Conservation (phyloP, 2,329 filamentous ascomycete species). For the Xylariaceae sp. region DNA sequence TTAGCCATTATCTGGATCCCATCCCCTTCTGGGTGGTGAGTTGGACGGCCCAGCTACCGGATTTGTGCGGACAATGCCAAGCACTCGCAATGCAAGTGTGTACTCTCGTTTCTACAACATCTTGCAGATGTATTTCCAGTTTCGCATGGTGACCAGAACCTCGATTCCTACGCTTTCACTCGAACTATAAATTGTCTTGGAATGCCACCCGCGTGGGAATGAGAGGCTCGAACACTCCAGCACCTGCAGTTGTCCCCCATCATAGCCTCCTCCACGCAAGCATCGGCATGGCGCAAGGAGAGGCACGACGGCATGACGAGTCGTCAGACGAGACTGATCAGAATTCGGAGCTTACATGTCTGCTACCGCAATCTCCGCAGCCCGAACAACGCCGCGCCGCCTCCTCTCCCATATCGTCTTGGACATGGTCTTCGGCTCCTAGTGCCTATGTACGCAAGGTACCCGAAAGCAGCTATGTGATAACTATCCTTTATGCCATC, state of each 20-base stretch:
- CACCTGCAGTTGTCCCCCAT: background rate
- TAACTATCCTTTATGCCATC: constrained; percentile 31
- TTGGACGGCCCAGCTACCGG: background rate
- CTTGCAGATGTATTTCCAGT: background rate
- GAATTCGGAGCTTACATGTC: constrained; percentile 5
- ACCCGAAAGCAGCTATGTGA: constrained; percentile 26
- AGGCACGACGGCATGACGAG: constrained; percentile 1
- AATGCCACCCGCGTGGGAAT: constrained; percentile 2
- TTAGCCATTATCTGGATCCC: no score
- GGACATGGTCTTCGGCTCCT: constrained; percentile 19
- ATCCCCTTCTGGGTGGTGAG: constrained; percentile 2
- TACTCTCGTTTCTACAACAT: background rate
- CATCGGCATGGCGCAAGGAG: constrained; percentile 9
- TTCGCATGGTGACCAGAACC: constrained; percentile 3
- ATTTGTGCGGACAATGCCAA: background rate
- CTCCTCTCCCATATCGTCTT: constrained; percentile 18
- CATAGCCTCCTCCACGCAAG: background rate
- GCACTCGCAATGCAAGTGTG: background rate
- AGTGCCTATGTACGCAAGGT: constrained; percentile 23
- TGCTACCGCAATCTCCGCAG: constrained; percentile 13
- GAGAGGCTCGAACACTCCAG: background rate
- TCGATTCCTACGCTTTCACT: background rate
- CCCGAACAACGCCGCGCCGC: constrained; percentile 7
- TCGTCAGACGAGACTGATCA: constrained; percentile 9
- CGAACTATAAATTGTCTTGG: background rate